Conservation (phyloP, 1,284 basidiomycete species). For the Ceratorhiza oryzae-sativae region DNA sequence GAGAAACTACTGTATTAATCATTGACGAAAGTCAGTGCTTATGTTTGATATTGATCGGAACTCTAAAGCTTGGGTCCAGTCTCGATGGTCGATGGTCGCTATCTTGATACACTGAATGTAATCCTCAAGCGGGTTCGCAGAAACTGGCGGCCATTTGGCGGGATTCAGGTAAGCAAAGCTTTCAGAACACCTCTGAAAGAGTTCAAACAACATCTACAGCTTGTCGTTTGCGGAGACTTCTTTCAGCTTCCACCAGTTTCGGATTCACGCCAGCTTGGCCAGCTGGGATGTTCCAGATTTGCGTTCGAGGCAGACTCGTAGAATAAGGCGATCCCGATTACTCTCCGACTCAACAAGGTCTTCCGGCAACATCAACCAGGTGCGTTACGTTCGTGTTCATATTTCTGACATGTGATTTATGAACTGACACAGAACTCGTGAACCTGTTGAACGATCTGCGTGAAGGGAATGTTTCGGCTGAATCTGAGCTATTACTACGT, state of each 20-base stretch:
- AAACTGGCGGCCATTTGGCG: conserved; percentile 80
- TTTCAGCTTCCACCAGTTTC: conserved; percentile 91
- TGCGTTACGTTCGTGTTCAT: background rate
- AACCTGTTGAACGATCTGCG: conserved; percentile 39
- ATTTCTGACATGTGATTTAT: background rate
- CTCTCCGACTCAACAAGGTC: conserved; percentile 67
- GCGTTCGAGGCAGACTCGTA: conserved; percentile 87
- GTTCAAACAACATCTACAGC: conserved; percentile 53
- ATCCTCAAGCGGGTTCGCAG: conserved; percentile 68
- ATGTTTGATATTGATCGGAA: background rate
- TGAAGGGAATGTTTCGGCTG: conserved; percentile 13
- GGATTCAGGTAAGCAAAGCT: conserved; percentile 80
- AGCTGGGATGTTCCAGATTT: conserved; percentile 61
- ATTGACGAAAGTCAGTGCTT: conserved; percentile 83
- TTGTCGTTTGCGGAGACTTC: conserved; percentile 90
- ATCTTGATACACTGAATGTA: conserved; percentile 86
- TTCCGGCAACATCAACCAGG: conserved; percentile 59
- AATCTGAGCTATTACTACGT: conserved; percentile 5
- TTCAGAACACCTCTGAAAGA: conserved; percentile 36
- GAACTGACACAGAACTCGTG: conserved; percentile 56
- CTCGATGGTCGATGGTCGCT: conserved; percentile 94
- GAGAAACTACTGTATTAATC: conserved; percentile 86
- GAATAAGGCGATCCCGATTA: conserved; percentile 63
- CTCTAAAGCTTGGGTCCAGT: conserved; percentile 65
- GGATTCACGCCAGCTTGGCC: conserved; percentile 48